Base-by-base conservation (phyloP, 164 flowering plant genomes). In the grape (Vitis vinifera) region DNA sequence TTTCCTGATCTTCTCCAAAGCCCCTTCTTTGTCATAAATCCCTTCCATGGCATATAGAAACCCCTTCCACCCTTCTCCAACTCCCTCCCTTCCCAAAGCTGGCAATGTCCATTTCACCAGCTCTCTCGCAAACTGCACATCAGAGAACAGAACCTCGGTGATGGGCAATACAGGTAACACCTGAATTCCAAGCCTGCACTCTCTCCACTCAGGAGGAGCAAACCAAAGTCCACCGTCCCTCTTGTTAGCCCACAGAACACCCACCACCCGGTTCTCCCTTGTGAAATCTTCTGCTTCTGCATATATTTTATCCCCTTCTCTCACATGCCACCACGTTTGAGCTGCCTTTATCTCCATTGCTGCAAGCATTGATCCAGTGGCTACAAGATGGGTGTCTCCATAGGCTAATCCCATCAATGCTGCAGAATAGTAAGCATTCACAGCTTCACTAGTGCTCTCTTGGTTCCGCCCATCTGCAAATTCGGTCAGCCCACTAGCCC, bases 11-110 rank as follows among this genome's bases (percentile, higher is more conserved):
- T 88, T 90, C 70, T 76, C 76, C 74, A 93, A 57, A 12, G 96
- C 98, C 10, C 77, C 71, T 9, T 73, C 76, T 77, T 78, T 88
- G 65, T 90, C 88, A 72, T 89, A 93, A 12, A 88, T 55, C 31
- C 84, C 97, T 79, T 93, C 86, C 82, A 92, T 47, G 3, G 98
- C 87, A 82, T 94, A 92, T 0, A 84, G 83, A 72, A 92, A 94
- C 1, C 98, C 98, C 74, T 90, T 94, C 99, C 97, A 92, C 13
- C 97, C 97, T 75, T 91, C 97, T 62, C 84, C 91, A 19, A 88
- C 94, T 10, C 94, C 98, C 68, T 80, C 88, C 66, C 97, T 84
- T 11, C 15, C 71, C 80, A 93, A 51, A 51, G 92, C 87, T 0
- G 98, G 97, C 68, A 82, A 60, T 1, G 93, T 79, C 99, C 96